Evolutionary conservation across 2,329 filamentous ascomycete species (phyloP).

Genomic region (Fusarium praegraminearum): DNA sequence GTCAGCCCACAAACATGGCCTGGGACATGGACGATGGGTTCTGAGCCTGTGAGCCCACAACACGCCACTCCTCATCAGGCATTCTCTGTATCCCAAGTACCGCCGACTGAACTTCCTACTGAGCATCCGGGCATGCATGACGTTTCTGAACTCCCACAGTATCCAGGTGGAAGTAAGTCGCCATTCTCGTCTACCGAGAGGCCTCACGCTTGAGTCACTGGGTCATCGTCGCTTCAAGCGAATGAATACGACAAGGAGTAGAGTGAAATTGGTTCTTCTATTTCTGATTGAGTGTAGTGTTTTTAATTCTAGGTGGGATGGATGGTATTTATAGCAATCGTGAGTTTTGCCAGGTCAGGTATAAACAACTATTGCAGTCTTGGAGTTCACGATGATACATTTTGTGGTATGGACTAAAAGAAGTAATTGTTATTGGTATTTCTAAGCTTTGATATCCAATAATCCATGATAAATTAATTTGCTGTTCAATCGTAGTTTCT

Average conservation of each 20-base stretch:
- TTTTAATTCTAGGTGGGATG: too few relatives aligned
- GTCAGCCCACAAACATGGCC: background rate
- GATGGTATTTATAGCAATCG: too few relatives aligned
- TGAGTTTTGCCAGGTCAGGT: too few relatives aligned
- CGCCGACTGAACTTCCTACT: background rate
- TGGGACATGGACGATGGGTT: background rate
- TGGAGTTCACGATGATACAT: too few relatives aligned
- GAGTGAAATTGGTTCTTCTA: background rate
- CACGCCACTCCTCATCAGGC: slow-evolving; percentile 1
- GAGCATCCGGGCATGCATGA: background rate
- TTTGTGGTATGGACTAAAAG: too few relatives aligned
- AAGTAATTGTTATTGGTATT: too few relatives aligned
- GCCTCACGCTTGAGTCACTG: background rate
- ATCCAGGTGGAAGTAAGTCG: background rate
- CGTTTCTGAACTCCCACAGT: background rate
- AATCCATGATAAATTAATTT: too few relatives aligned
- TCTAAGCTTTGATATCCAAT: too few relatives aligned
- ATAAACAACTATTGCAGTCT: too few relatives aligned
- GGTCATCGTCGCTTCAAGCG: too few relatives aligned
- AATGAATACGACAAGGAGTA: background rate
- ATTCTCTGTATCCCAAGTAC: background rate
- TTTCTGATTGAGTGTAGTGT: background rate
- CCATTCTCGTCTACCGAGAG: background rate
- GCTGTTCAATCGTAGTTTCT: too few relatives aligned
- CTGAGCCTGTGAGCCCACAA: slow-evolving; percentile 1